Evolutionary conservation across 2,329 filamentous ascomycete species (phyloP).

Genomic region (Alternaria sp.): DNA sequence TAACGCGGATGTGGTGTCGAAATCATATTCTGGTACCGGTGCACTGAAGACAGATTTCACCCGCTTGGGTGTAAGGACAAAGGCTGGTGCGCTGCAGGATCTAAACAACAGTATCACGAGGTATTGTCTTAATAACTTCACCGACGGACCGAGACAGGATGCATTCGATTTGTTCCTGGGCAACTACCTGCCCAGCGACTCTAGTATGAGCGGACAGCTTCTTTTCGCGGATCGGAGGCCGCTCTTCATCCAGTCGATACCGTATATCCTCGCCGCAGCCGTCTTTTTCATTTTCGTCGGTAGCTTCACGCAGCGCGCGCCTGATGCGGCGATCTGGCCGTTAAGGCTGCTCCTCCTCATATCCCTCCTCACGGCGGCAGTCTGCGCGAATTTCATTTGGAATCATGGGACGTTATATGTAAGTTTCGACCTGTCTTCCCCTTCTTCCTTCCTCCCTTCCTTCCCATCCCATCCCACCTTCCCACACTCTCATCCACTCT

Average conservation of each 20-base stretch:
- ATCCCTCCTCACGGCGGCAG: constrained; percentile 73
- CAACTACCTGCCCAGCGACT: constrained; percentile 76
- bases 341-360: constrained; percentile 81
- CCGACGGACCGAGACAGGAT: constrained; percentile 92
- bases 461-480: too few species aligned
- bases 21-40: constrained; percentile 91
- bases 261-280: constrained; percentile 86
- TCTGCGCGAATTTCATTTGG: constrained; percentile 78
- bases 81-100: constrained; percentile 83
- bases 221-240: constrained; percentile 87
- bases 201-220: constrained; percentile 71
- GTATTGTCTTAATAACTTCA: constrained; percentile 93
- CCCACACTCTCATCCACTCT: too few species aligned
- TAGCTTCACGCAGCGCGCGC: constrained; percentile 72
- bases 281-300: constrained; percentile 82
- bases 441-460: neutral
- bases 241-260: constrained; percentile 87
- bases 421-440: constrained; percentile 49
- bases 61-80: constrained; percentile 87
- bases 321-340: constrained; percentile 79
- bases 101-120: constrained; percentile 85
- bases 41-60: constrained; percentile 99
- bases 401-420: constrained; percentile 92
- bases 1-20: constrained; percentile 94
- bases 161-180: constrained; percentile 94